Evolutionary conservation across 1,139 yeast genomes (phyloP), one percentile per base, ranked within the genome.

Genomic region (Geotrichum aggregatum): DNA sequence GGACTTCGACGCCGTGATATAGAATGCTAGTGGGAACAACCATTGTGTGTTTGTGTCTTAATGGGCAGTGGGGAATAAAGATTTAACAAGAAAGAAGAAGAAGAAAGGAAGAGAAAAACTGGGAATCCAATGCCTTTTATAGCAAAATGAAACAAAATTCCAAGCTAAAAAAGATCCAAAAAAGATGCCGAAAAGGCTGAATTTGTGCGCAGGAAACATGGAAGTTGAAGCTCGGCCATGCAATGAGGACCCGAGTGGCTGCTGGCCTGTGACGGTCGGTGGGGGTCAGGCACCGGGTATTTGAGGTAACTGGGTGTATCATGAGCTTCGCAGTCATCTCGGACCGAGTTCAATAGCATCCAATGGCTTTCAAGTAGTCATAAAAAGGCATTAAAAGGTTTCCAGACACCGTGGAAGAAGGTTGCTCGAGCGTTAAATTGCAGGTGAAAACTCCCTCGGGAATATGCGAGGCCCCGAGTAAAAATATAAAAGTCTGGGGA

Each of bases 1-100:
- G 68, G 56, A 85, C 71, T 64, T 82, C 75, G 57, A 85, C 88
- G 58, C 86, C 87, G 54, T 81, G 76, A 53, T 83, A 55, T 40
- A 61, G 58, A 34, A 59, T 60, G 19, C 58, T 54, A 40, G 63
- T 57, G 41, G 69, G 67, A 34, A 71, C 68, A 49, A 66, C 70
- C 72, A 69, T 69, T 49, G 34, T 63, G 60, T 50, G 35, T 30
- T 19, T 22, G 8, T 40, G 19, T 16, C 39, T 18, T 30, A 36
- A 19, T 30, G 22, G 4, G 2, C 19, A 22, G 34, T 18, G 24
- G 21, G 21, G 34, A 31, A 31, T 22, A 40, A 50, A 7, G 31
- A 26, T n/a, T n/a, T 13, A 46, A 26, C 31, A 19, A 35, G 36
- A n/a, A 16, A 26, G 24, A 22, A 22, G n/a, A 35, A 19, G 14